Percentiles rank a stretch among this genome's conserved stretches.
phyloP scores from a whole-genome alignment of 2,329 filamentous ascomycete species.

The Neofusicoccum ribis region DNA sequence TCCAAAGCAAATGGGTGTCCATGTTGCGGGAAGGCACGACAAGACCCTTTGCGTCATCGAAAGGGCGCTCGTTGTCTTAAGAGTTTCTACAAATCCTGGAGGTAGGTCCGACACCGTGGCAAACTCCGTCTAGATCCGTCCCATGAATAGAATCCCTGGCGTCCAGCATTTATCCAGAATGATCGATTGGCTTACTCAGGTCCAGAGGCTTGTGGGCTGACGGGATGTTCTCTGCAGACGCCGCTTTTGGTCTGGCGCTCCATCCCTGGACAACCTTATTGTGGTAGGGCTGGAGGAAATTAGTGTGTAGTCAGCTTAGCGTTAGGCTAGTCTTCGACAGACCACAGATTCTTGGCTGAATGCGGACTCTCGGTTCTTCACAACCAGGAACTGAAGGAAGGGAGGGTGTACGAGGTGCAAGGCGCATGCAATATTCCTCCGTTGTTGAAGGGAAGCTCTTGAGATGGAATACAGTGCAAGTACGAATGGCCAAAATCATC shows the following conservation, averaged over 20 bases:
- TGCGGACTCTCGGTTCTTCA: neutral
- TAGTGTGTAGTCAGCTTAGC: neutral
- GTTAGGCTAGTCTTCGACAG: neutral
- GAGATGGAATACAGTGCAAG: no score
- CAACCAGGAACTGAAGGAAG: neutral
- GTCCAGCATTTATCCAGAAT: neutral
- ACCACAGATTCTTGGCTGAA: neutral
- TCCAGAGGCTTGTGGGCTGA: no score
- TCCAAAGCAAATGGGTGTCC: neutral
- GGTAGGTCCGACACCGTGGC: neutral
- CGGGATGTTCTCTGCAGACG: no score
- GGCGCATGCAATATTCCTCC: no score
- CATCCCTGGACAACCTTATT: neutral
- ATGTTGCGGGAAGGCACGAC: neutral
- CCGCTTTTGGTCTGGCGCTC: neutral
- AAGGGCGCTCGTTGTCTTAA: neutral
- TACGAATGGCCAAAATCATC: no score
- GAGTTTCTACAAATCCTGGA: neutral
- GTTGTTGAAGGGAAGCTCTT: no score
- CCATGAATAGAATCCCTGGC: neutral
- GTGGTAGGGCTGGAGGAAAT: neutral
- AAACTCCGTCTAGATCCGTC: neutral
- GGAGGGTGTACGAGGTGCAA: no score
- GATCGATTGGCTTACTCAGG: neutral
- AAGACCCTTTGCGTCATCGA: neutral